These are phyloP conservation scores for Tylopilus intermedius DNA, from an alignment of 768 basidiomycete species.

Conservation along the genomic window DNA sequence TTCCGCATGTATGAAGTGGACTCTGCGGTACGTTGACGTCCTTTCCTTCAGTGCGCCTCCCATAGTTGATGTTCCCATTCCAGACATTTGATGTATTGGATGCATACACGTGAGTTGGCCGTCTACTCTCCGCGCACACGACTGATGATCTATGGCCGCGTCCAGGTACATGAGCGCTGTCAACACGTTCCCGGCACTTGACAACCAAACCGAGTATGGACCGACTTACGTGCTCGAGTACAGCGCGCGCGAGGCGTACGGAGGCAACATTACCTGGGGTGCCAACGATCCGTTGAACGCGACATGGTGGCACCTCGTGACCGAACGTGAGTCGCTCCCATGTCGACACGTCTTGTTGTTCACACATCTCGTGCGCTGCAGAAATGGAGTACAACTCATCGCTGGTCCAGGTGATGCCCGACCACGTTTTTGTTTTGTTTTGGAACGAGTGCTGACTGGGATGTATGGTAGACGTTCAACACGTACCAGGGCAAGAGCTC, in stretches of 20 bases:
- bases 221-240: constrained; percentile 60
- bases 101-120: constrained; percentile 52
- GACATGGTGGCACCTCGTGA: constrained; percentile 73
- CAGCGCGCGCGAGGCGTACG: constrained; percentile 62
- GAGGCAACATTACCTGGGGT: constrained; percentile 48
- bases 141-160: too few relatives aligned
- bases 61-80: background rate
- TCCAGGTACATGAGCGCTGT: constrained; percentile 45
- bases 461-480: background rate
- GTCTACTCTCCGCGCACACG: constrained; percentile 15
- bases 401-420: constrained; percentile 17
- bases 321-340: constrained; percentile 40
- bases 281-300: constrained; percentile 62
- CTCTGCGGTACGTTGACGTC: constrained; percentile 2
- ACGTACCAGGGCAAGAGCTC: background rate
- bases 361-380: background rate
- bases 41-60: too few relatives aligned
- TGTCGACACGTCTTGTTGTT: background rate
- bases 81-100: constrained; percentile 70
- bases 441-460: background rate
- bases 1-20: constrained; percentile 47
- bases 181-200: constrained; percentile 48
- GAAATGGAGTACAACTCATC: constrained; percentile 23
- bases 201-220: constrained; percentile 48
- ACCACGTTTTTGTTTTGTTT: too few relatives aligned